Evolutionary conservation across 306 rosid genomes (phyloP).

Genomic region (Sphenostylis stenocarpa): DNA sequence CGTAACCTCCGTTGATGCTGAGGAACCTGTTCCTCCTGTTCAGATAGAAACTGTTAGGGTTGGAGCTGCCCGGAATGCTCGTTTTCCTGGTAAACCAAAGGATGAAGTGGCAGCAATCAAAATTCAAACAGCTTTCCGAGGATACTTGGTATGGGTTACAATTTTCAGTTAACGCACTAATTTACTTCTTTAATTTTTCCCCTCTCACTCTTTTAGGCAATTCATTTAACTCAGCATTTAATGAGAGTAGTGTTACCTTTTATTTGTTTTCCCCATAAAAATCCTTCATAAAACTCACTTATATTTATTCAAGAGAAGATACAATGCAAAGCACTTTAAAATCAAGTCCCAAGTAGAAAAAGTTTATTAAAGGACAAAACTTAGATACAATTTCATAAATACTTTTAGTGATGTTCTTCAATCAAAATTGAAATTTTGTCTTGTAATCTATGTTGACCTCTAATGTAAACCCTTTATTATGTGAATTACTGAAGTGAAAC

Average conservation of each 20-base stretch:
- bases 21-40: conserved; percentile 39
- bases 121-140: conserved; percentile 95
- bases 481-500: background rate
- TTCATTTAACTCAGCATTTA: background rate
- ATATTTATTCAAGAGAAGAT: background rate
- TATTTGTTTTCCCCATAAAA: background rate
- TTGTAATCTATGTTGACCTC: background rate
- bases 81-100: conserved; percentile 58
- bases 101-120: conserved; percentile 84
- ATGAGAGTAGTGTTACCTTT: conserved; percentile 9
- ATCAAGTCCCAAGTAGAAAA: too few species aligned
- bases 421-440: background rate
- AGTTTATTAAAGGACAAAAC: background rate
- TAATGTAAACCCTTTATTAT: background rate
- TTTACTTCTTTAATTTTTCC: background rate
- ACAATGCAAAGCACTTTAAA: too few species aligned
- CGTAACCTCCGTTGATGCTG: conserved; percentile 31
- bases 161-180: background rate
- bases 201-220: background rate
- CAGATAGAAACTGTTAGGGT: conserved; percentile 43
- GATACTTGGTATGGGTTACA: conserved; percentile 70
- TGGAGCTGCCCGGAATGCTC: conserved; percentile 38
- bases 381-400: background rate
- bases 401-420: background rate
- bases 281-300: background rate